Evolutionary conservation across 2,329 filamentous ascomycete genomes (phyloP), one percentile per base, ranked within the genome.

Genomic region (Fusarium papillatum): DNA sequence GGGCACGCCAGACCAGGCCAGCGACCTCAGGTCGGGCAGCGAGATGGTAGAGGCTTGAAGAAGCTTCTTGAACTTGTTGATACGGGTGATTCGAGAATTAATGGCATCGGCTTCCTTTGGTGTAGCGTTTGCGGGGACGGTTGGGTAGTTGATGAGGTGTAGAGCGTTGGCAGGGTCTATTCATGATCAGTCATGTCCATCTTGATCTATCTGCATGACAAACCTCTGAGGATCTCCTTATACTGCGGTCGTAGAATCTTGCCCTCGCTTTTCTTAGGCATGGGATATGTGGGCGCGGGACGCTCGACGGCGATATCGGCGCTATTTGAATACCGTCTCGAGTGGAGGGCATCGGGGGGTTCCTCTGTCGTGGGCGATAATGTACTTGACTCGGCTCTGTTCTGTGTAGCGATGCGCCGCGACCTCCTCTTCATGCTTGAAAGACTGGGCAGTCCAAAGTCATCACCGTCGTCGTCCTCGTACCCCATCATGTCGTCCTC

Each of bases 61-160:
- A 64, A 99, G 95, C 79, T 94, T 94, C 85, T 99, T 99, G 87
- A 99, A 99, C 82, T 98, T 98, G 86, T 99, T 98, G 83, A 99
- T 99, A 74, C 97, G 93, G 9, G 95, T 94, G 79, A 98, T 97
- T 71, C 95, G 92, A 55, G 96, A 94, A 68, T 94, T 96, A 81
- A 98, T 93, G 16, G 93, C 93, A 81, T 98, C 96, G 22, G 93
- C 88, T 81, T 98, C 95, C 82, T 97, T 98, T 2, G 93, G 89
- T 1, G 92, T 90, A 4, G 96, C 95, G 81, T 94, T 93, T 31
- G 90, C 85, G 14, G 95, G 92, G 57, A 94, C 88, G 1, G 94
- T 87, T 8, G 95, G 93, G 84, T 99, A 96, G 79, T 94, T 94
- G 79, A 99, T 98, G 10, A 99, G 91, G 82, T 99, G 96, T 55